Percentiles rank a stretch among this genome's conserved stretches.
phyloP scores from a whole-genome alignment of 1,284 basidiomycete genomes.

The Flammula alnicola region DNA sequence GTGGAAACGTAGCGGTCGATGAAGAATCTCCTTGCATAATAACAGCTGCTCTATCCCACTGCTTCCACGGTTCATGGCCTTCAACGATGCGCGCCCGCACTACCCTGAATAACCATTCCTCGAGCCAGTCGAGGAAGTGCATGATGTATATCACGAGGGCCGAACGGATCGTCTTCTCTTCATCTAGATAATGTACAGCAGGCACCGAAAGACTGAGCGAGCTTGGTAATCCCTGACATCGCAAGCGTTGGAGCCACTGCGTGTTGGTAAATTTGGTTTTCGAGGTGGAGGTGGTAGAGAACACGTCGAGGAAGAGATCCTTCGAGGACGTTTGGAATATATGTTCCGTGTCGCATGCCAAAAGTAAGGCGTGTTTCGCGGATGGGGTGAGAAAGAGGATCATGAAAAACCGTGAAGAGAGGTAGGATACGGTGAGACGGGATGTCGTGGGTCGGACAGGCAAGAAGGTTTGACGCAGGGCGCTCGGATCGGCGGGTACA shows the following conservation, averaged over 20 bases:
- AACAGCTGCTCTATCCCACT: constrained; percentile 44
- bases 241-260: constrained; percentile 25
- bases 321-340: constrained; percentile 43
- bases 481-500: constrained; percentile 42
- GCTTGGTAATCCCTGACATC: constrained; percentile 20
- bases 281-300: constrained; percentile 29
- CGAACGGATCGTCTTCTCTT: constrained; percentile 9
- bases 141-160: constrained; percentile 30
- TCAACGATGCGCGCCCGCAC: constrained; percentile 45
- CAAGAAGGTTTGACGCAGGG: constrained; percentile 27
- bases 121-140: constrained; percentile 37
- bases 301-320: constrained; percentile 43
- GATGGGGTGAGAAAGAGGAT: constrained; percentile 54
- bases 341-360: constrained; percentile 36
- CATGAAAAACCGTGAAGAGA: constrained; percentile 59
- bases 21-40: not conserved
- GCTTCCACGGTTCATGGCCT: constrained; percentile 55
- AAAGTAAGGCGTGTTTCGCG: constrained; percentile 44
- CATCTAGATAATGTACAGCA: constrained; percentile 32
- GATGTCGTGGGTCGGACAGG: constrained; percentile 6
- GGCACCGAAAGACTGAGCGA: constrained; percentile 28
- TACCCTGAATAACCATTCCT: constrained; percentile 41
- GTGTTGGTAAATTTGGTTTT: not conserved
- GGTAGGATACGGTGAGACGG: constrained; percentile 50
- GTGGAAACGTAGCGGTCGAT: too few relatives aligned